A percentile compares a stretch with the other conserved stretches of the same genome.
phyloP scores from a whole-genome alignment of 139 green algal species.

The Micractinium conductrix region DNA sequence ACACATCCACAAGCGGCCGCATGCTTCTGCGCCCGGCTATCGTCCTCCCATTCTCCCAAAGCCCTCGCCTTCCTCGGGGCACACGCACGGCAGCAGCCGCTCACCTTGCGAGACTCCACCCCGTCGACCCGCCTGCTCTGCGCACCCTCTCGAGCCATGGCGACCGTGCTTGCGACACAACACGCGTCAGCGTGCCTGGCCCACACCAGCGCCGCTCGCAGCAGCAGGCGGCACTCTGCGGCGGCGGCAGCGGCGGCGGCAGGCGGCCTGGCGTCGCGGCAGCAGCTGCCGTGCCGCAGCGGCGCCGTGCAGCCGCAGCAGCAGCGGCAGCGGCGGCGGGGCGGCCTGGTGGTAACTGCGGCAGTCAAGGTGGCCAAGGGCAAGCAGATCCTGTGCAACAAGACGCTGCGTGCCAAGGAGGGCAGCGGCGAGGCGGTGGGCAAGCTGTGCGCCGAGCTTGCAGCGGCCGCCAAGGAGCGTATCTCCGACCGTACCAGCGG shows the following conservation, averaged over 20 bases:
- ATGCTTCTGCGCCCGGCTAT: too few species aligned
- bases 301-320: background rate
- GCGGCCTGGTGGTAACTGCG: conserved; percentile 30
- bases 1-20: too few species aligned
- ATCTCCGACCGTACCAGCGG: conserved; percentile 49
- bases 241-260: background rate
- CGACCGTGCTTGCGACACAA: background rate
- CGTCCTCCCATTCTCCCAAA: too few species aligned
- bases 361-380: conserved; percentile 29
- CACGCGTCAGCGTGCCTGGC: background rate
- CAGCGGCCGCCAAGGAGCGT: conserved; percentile 47
- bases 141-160: too few species aligned
- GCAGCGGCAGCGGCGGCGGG: background rate
- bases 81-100: too few species aligned
- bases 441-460: conserved; percentile 56
- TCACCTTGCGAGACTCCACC: too few species aligned
- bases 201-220: background rate
- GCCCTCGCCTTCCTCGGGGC: too few species aligned
- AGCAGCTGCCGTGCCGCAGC: background rate
- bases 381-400: conserved; percentile 54
- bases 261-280: background rate
- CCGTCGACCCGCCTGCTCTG: too few species aligned
- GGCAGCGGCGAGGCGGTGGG: conserved; percentile 52
- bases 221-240: background rate
- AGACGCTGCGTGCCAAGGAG: conserved; percentile 69